Base-by-base conservation (phyloP, 2,329 filamentous ascomycete species). In the Purpureocillium lavendulum region DNA sequence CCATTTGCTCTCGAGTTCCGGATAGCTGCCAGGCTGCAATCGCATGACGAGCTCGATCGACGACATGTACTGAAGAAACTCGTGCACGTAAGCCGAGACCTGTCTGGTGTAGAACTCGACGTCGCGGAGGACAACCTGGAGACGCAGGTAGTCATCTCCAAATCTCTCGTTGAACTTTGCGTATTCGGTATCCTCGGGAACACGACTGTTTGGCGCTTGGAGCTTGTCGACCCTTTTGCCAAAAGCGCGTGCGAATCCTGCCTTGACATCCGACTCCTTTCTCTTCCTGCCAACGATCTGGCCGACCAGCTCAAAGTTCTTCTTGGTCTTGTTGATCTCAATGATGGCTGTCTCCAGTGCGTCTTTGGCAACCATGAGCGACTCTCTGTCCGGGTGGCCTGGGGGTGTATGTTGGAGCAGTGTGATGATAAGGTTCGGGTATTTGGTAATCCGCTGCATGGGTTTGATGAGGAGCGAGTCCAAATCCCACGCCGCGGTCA, bases 381-480 rank as follows among this genome's bases (percentile, higher is more conserved):
- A 67, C 18, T 71, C 67, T 44, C 82, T 77, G 59, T 98, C 92
- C 0, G 90, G 89, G 55, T 98, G 92, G 46, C 88, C 82, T 9
- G 73, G 62, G 0, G 86, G 82, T 0, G 90, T 97, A 41, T 82
- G 76, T 46, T 88, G 80, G 17, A 94, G 69, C 10, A 98, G 69
- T 41, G 88, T 81, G 28, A 80, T 78, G 33, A 98, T 77, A 31
- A 98, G 70, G 34, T 95, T 80, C 4, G 88, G 88, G 55, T 97
- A 98, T 55, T 96, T 96, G 28, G 90, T 82, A 45, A 97, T 82
- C 35, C 92, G 80, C 62, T 98, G 92, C 59, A 94, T 89, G 2
- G 92, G 92, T 61, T 98, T 98, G 56, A 98, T 90, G 15, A 98
- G 75, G n/a, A 98, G 70, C 1, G 92, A 94, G 59, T 96, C 89